These are phyloP conservation scores for Xylaria grammica DNA, from an alignment of 495 filamentous ascomycete genomes.

Conservation along the genomic window DNA sequence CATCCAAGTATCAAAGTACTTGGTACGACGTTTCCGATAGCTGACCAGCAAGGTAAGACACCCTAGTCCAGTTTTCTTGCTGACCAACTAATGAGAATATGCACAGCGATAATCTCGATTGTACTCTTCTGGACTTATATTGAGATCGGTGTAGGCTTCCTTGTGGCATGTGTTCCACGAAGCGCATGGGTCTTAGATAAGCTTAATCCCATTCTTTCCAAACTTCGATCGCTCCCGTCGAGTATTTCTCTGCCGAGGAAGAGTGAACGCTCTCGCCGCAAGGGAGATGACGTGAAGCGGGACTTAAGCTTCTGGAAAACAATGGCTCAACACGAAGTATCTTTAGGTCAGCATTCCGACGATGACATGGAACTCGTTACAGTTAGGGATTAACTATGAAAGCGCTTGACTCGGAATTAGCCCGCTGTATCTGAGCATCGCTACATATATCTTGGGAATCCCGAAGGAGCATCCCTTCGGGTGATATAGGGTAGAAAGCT, in stretches of 20 bases:
- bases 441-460: too few species aligned
- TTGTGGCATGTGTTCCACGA: conserved; percentile 1
- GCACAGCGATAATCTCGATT: neutral
- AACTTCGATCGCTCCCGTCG: neutral
- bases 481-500: too few species aligned
- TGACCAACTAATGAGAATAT: neutral
- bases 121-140: conserved; percentile 11
- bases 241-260: neutral
- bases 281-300: neutral
- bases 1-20: conserved; percentile 7
- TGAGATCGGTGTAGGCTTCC: neutral
- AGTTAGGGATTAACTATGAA: neutral
- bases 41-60: neutral
- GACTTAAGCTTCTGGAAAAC: neutral
- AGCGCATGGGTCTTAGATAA: conserved; percentile 10
- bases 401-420: too few species aligned
- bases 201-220: neutral
- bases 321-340: neutral
- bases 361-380: neutral
- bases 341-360: neutral
- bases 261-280: neutral
- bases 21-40: neutral
- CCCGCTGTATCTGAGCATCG: too few species aligned
- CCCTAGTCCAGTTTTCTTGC: neutral
- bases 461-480: too few species aligned